Base-by-base conservation (phyloP, 768 basidiomycete genomes). In the Artomyces pyxidatus region DNA sequence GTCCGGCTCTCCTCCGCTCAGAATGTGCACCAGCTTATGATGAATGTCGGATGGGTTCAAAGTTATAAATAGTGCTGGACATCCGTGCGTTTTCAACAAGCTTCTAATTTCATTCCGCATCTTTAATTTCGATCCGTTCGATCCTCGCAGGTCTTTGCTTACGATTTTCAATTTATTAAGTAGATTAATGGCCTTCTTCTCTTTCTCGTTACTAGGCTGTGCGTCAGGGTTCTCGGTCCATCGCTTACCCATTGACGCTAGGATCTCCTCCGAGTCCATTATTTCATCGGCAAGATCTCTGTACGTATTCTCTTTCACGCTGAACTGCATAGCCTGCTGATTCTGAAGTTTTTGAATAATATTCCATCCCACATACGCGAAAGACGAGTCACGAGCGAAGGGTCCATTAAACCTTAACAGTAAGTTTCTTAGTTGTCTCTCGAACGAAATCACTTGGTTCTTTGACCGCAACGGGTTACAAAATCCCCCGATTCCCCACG, bases 401-500 rank as follows among this genome's bases (percentile, higher is more conserved):
- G 58, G 53, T 0, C 50, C 39, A 50, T 73, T 68, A 2, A 40
- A 5, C 1, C 71, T 26, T n/a, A 30, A 47, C 9, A 72, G 59
- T 3, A 68, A 45, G 55, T 72, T 65, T 27, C 61, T 61, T 0
- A 65, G 59, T 21, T 75, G 71, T 0, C 48, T 35, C 39, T 67
- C 59, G 35, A 74, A 47, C 3, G 62, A 62, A 0, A 74, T 6
- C 2, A 37, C 7, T 0, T 26, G 26, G 14, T 17, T 8, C 7
- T n/a, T 21, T 1, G 1, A 17, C 0, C 68, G 37, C 6, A 30
- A 22, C 1, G 10, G 14, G 50, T 75, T 58, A 48, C 75, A 67
- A 51, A 71, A 68, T 2, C 72, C 72, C 1, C 73, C 71, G 21
- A 67, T 52, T 0, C 74, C 70, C 57, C 66, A 74, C 0, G 72